phyloP scores from a whole-genome alignment of 768 basidiomycete species.

The Psilocybe cyanescens region DNA sequence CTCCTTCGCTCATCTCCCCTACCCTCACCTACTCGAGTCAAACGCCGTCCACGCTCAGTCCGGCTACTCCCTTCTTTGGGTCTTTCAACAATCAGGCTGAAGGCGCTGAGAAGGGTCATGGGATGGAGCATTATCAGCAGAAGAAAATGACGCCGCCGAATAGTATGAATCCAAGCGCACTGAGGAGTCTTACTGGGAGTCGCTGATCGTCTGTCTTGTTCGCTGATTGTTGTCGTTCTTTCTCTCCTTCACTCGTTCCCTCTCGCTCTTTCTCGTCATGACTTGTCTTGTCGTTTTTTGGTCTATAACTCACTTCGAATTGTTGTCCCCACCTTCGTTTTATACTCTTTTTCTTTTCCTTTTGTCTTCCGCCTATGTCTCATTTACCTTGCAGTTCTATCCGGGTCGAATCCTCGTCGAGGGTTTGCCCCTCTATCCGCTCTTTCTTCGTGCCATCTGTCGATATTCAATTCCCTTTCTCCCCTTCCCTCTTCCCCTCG shows the following conservation, averaged over 20 bases:
- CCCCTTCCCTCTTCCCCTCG: background rate
- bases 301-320: background rate
- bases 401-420: background rate
- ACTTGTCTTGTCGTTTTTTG: background rate
- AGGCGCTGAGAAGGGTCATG: constrained; percentile 30
- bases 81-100: constrained; percentile 48
- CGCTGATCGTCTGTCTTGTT: background rate
- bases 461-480: background rate
- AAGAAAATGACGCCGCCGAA: constrained; percentile 14
- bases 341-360: background rate
- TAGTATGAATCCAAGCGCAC: constrained; percentile 12
- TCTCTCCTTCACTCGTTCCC: too few relatives aligned
- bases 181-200: constrained; percentile 13
- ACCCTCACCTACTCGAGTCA: constrained; percentile 71
- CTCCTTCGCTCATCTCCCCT: constrained; percentile 63
- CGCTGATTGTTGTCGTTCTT: background rate
- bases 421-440: background rate
- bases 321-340: background rate
- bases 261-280: background rate
- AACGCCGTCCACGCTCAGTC: constrained; percentile 68
- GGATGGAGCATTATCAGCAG: constrained; percentile 20
- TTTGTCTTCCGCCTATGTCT: background rate
- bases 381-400: background rate
- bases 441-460: background rate
- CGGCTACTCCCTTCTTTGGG: constrained; percentile 73